Evolutionary conservation across 768 basidiomycete species (phyloP).

Genomic region (Agaricus blazei): DNA sequence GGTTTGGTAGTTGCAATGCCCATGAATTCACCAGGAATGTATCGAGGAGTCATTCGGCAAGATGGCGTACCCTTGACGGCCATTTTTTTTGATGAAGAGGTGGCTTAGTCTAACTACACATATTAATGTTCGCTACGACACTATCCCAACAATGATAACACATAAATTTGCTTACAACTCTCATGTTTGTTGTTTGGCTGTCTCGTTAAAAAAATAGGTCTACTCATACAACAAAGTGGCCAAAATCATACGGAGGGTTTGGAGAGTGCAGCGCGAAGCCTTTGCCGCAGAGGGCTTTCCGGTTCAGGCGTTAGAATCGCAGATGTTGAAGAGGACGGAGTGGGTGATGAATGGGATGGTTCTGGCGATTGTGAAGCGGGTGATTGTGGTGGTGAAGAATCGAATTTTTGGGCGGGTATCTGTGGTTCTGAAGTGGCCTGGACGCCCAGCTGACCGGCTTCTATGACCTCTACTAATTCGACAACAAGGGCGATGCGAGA

Average conservation of each 20-base stretch:
- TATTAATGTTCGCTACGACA: no score
- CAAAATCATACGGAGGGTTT: slow-evolving; percentile 1
- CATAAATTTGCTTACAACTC: no score
- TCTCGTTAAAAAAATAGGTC: neutral
- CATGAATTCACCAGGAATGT: slow-evolving; percentile 79
- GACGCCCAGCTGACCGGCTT: slow-evolving; percentile 28
- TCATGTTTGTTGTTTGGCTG: no score
- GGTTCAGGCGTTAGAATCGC: neutral
- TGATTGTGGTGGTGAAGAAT: neutral
- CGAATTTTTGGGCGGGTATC: neutral
- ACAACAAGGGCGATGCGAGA: slow-evolving; percentile 75
- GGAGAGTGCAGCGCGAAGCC: slow-evolving; percentile 9
- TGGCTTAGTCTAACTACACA: slow-evolving; percentile 15
- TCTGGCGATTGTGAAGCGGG: neutral
- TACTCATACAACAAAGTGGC: slow-evolving; percentile 12
- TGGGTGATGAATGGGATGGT: neutral
- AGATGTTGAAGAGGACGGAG: neutral
- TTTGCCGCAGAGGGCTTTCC: slow-evolving; percentile 6
- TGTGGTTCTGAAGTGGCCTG: neutral
- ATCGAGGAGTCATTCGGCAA: slow-evolving; percentile 64
- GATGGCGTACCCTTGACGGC: slow-evolving; percentile 72
- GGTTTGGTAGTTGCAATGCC: slow-evolving; percentile 55
- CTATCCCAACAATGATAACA: no score
- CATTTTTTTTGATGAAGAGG: slow-evolving; percentile 68
- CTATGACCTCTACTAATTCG: slow-evolving; percentile 62